Evolutionary conservation across 2,329 filamentous ascomycete species (phyloP), one percentile per base, ranked within the genome.

Genomic region (Aspergillus sp.): DNA sequence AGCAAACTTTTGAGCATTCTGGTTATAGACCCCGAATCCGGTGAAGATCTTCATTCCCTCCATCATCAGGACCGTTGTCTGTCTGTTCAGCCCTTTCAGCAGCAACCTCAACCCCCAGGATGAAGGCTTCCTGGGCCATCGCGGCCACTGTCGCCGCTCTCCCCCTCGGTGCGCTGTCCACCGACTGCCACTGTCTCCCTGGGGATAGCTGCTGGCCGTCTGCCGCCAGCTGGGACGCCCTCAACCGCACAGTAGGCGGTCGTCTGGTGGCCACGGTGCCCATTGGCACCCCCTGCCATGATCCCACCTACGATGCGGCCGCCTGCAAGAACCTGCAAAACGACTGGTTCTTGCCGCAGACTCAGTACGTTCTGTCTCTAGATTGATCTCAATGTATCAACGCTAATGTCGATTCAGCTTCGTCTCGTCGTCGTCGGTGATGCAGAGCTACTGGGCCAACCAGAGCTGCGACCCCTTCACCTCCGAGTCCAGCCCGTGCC

Each of bases 191-290:
- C 56, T 67, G 64, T 34, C 47, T 67, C 44, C 74, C 73, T 2
- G 64, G 63, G 5, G 68, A 76, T 47, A 44, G 53, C 20, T 76
- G 73, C 56, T 75, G 73, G 73, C 65, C 71, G 58, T 57, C 62
- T 3, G n/a, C 54, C 1, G 52, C 60, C 5, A 54, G 55, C n/a
- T 74, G 72, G 71, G 51, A 58, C 3, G 48, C 58, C 6, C 58
- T 76, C 32, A 76, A 75, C 58, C 53, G 50, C 43, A 72, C 71
- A 3, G 66, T 75, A 4, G 63, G 60, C 21, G 73, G 73, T 41
- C 66, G 65, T 48, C 60, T 76, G 45, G 58, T 75, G 9, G 63
- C 66, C 3, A 75, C 72, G 14, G 65, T 73, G 4, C 73, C 72
- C 14, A 64, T 75, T 14, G 73, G 68, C 5, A 64, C 61, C 19